Conservation (phyloP, 2,329 filamentous ascomycete genomes). For the Fusarium neocosmosporiellum region DNA sequence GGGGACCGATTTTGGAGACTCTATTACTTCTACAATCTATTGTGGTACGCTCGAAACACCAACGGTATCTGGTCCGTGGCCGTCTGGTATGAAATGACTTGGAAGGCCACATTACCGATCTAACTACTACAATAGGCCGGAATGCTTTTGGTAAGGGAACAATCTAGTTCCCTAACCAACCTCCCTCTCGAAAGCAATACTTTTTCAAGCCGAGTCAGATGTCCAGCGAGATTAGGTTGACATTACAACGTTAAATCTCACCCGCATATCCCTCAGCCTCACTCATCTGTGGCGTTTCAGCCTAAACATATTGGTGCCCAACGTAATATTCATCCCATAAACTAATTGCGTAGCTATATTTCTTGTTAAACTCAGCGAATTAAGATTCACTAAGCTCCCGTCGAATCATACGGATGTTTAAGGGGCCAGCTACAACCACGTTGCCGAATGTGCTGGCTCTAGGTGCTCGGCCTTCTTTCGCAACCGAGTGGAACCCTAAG, state of each 20-base stretch:
- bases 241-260: no score
- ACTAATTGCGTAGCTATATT: rapidly evolving
- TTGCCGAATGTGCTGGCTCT: neutral
- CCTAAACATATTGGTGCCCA: neutral
- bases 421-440: neutral
- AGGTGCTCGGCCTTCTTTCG: neutral
- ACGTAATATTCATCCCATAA: neutral
- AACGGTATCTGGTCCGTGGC: neutral
- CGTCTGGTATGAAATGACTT: neutral
- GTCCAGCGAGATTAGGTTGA: no score
- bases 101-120: neutral
- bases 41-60: neutral
- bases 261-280: neutral
- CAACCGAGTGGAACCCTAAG: neutral
- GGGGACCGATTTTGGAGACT: neutral
- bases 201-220: neutral
- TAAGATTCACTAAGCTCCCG: neutral
- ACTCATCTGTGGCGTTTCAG: neutral
- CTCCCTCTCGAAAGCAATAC: no score
- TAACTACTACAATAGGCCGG: neutral
- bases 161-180: no score
- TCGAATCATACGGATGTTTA: neutral
- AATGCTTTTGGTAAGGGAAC: neutral
- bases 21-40: neutral
- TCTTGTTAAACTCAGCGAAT: neutral